phyloP scores from a whole-genome alignment of 306 rosid genomes.

The Vigna nakashimae region DNA sequence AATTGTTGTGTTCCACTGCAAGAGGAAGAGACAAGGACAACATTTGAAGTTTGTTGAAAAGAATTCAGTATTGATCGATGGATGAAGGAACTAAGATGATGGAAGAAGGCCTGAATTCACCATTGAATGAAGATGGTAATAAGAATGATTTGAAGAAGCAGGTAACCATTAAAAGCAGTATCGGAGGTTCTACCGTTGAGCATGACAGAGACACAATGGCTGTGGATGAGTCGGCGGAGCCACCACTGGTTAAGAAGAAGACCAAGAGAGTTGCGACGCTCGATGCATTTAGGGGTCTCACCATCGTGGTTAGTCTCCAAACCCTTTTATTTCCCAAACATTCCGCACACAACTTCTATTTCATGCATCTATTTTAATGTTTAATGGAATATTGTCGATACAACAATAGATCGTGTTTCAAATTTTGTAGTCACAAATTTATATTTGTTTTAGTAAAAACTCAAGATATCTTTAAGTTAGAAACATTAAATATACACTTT shows the following conservation, averaged over 20 bases:
- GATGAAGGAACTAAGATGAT: slow-evolving; percentile 57
- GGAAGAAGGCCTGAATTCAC: slow-evolving; percentile 62
- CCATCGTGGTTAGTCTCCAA: slow-evolving; percentile 69
- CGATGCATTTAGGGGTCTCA: slow-evolving; percentile 93
- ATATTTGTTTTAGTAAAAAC: no score
- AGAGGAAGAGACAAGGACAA: not conserved
- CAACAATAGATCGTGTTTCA: not conserved
- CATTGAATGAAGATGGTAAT: slow-evolving; percentile 22
- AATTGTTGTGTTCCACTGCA: not conserved
- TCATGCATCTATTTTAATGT: not conserved
- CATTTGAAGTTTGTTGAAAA: slow-evolving; percentile 11
- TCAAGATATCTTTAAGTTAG: no score
- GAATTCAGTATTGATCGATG: slow-evolving; percentile 39
- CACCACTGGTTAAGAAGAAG: slow-evolving; percentile 49
- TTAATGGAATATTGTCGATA: not conserved
- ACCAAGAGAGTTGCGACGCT: slow-evolving; percentile 83
- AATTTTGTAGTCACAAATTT: not conserved
- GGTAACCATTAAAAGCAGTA: not conserved
- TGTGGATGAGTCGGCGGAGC: not conserved
- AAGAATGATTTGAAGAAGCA: slow-evolving; percentile 11
- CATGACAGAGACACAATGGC: slow-evolving; percentile 38
- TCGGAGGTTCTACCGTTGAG: slow-evolving; percentile 31
- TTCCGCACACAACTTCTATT: not conserved
- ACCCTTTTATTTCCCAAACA: not conserved
- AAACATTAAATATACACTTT: no score